Conservation (phyloP, 768 basidiomycete genomes). For the Hydnum rufescens region DNA sequence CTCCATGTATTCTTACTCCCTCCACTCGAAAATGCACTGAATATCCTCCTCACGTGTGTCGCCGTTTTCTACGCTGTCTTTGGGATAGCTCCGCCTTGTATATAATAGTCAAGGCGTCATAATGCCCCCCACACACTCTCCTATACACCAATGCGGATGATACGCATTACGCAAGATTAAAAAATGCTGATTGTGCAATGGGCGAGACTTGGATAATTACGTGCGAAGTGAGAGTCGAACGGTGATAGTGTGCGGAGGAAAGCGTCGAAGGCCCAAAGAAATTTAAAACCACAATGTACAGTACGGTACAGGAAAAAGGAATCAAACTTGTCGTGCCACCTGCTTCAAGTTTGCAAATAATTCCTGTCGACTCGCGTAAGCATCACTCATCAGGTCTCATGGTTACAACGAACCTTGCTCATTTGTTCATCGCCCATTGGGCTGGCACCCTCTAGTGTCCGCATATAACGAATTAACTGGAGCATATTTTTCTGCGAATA, state of each 20-base stretch:
- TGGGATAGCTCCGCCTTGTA: no score
- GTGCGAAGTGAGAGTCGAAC: no score
- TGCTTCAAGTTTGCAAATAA: neutral
- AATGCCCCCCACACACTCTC: no score
- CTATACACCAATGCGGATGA: no score
- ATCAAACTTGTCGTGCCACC: neutral
- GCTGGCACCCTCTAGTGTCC: neutral
- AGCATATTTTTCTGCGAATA: neutral
- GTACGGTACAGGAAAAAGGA: no score
- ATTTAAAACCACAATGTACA: no score
- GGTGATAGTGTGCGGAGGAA: no score
- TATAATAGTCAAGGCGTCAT: no score
- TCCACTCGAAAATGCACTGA: neutral
- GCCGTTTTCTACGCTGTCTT: neutral
- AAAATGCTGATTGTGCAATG: no score
- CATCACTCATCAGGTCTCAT: neutral
- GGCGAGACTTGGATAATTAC: no score
- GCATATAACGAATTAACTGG: neutral
- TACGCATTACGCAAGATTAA: no score
- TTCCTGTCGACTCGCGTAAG: neutral
- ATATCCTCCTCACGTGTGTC: neutral
- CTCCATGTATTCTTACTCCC: constrained; percentile 7
- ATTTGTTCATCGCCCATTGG: neutral
- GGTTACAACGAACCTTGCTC: neutral
- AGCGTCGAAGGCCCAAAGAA: no score